Percentiles rank a stretch among this genome's conserved stretches.
These are phyloP conservation scores for Urtica urens DNA, from an alignment of 306 rosid genomes.

Conservation along the genomic window DNA sequence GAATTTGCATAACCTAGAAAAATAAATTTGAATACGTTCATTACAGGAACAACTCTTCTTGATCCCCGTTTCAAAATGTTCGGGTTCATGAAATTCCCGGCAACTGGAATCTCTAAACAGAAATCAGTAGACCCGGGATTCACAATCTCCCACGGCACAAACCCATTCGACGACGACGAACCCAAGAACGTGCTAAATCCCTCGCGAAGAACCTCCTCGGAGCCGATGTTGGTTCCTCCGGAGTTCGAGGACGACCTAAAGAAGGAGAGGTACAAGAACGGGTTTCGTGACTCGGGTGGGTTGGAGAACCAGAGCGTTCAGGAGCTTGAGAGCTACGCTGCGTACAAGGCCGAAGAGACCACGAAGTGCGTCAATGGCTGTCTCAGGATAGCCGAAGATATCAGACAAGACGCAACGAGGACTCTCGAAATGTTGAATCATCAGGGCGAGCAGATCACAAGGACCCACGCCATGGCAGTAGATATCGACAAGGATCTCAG, in stretches of 20 bases:
- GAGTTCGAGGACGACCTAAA: slow-evolving; percentile 34
- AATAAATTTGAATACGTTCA: no score
- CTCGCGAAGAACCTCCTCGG: slow-evolving; percentile 57
- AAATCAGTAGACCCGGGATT: slow-evolving; percentile 29
- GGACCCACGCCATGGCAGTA: slow-evolving; percentile 70
- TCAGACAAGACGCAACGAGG: slow-evolving; percentile 59
- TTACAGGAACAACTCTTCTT: not conserved
- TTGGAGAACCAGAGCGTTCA: slow-evolving; percentile 65
- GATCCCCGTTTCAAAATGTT: slow-evolving; percentile 4
- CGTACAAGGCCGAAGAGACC: slow-evolving; percentile 66
- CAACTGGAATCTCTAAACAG: slow-evolving; percentile 26
- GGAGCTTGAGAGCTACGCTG: slow-evolving; percentile 68
- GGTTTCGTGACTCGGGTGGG: slow-evolving; percentile 49
- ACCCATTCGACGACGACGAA: slow-evolving; percentile 23
- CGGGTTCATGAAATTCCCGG: slow-evolving; percentile 54
- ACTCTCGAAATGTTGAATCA: slow-evolving; percentile 82
- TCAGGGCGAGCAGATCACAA: slow-evolving; percentile 86
- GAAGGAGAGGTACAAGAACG: slow-evolving; percentile 35
- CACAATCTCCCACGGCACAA: slow-evolving; percentile 13
- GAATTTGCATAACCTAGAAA: no score
- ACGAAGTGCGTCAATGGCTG: slow-evolving; percentile 59
- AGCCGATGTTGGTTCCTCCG: slow-evolving; percentile 33
- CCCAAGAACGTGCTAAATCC: slow-evolving; percentile 21
- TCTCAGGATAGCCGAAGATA: slow-evolving; percentile 74
- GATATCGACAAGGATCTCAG: slow-evolving; percentile 81